Percentiles rank a stretch among this genome's conserved stretches.
phyloP scores from a whole-genome alignment of 129 eudicot species.

The Scalesia atractyloides region DNA sequence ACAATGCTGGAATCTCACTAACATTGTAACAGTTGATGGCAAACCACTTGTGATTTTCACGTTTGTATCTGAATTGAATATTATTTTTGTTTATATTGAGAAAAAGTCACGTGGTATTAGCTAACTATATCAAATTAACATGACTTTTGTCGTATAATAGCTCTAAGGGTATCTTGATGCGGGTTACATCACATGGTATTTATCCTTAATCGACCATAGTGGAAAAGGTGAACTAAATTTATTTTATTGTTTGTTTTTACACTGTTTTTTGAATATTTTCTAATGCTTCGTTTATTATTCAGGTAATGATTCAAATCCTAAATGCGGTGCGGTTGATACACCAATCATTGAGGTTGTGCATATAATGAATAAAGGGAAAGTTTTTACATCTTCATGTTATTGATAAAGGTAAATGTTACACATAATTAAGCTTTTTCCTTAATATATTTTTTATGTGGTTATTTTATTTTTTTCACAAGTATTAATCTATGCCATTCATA shows the following conservation, averaged over 20 bases:
- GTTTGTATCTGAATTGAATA: slow-evolving; percentile 45
- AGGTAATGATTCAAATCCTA: slow-evolving; percentile 99
- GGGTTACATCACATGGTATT: slow-evolving; percentile 79
- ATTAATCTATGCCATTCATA: slow-evolving; percentile 2
- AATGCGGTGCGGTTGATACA: slow-evolving; percentile 89
- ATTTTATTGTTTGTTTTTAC: background rate
- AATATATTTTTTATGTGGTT: background rate
- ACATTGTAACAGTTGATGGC: slow-evolving; percentile 73
- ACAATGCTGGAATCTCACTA: slow-evolving; percentile 77
- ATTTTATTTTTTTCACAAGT: background rate
- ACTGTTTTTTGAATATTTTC: background rate
- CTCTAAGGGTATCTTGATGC: slow-evolving; percentile 84
- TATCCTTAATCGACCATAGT: slow-evolving; percentile 76
- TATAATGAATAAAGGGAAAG: slow-evolving; percentile 90
- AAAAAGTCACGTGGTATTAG: no score
- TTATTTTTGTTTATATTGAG: background rate
- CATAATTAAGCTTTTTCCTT: background rate
- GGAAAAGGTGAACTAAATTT: slow-evolving; percentile 61
- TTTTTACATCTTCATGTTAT: slow-evolving; percentile 94
- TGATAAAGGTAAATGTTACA: slow-evolving; percentile 64
- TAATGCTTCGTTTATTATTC: slow-evolving; percentile 21
- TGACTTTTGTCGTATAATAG: slow-evolving; percentile 37
- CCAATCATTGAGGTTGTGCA: slow-evolving; percentile 95
- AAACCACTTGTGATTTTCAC: slow-evolving; percentile 88
- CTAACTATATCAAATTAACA: slow-evolving; percentile 14